phyloP scores from a whole-genome alignment of 2,329 filamentous ascomycete genomes.

The Aschersonia sp. region DNA sequence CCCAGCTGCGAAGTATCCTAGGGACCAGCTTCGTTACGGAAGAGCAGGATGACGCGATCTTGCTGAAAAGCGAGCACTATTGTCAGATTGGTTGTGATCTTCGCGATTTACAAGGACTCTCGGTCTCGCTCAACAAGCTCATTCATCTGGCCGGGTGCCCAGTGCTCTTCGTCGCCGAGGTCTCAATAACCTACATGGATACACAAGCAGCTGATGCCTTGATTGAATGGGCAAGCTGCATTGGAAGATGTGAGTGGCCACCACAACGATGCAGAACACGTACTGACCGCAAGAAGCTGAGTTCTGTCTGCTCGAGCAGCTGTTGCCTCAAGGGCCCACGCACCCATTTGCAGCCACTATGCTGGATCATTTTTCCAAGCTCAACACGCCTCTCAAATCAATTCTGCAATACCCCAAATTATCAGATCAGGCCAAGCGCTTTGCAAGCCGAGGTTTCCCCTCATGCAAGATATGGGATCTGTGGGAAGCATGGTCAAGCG shows the following conservation, averaged over 20 bases:
- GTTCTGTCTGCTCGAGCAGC: slow-evolving; percentile 80
- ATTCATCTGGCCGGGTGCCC: slow-evolving; percentile 42
- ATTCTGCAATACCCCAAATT: slow-evolving; percentile 55
- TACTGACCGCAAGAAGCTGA: slow-evolving; percentile 33
- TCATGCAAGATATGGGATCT: slow-evolving; percentile 50
- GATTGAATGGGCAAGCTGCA: slow-evolving; percentile 60
- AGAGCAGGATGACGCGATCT: slow-evolving; percentile 27
- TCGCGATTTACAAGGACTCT: slow-evolving; percentile 47
- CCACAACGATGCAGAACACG: background rate
- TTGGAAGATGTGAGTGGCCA: slow-evolving; percentile 46
- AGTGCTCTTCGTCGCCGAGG: slow-evolving; percentile 75
- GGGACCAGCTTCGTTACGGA: slow-evolving; percentile 16
- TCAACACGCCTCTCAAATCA: slow-evolving; percentile 65
- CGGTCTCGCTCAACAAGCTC: slow-evolving; percentile 41
- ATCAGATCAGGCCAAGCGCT: slow-evolving; percentile 53
- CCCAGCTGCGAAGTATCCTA: slow-evolving; percentile 33
- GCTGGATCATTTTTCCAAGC: slow-evolving; percentile 69
- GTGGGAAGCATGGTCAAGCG: slow-evolving; percentile 71
- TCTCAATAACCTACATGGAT: slow-evolving; percentile 86
- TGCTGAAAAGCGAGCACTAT: slow-evolving; percentile 57
- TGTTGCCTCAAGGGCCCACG: slow-evolving; percentile 59
- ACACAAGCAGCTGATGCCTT: slow-evolving; percentile 56
- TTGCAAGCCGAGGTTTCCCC: slow-evolving; percentile 53
- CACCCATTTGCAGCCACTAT: slow-evolving; percentile 83
- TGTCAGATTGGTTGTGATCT: slow-evolving; percentile 72